These are phyloP conservation scores for Backusella westeae DNA, from an alignment of 192 early-diverging fungal genomes.

Conservation along the genomic window DNA sequence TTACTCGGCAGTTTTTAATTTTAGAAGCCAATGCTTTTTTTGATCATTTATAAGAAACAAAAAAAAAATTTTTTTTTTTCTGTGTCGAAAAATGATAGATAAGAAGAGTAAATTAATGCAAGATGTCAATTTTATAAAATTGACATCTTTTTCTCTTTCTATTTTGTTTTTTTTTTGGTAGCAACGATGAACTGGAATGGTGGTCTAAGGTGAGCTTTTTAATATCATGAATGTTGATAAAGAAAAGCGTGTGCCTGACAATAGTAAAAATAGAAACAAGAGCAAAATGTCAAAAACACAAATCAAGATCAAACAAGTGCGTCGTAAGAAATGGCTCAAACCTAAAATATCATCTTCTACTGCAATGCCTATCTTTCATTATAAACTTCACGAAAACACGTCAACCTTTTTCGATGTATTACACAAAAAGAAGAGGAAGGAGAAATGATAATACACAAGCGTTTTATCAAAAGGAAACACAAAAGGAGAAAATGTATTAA, in stretches of 20 bases:
- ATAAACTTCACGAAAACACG: not conserved
- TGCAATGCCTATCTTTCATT: not conserved
- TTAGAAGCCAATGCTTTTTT: not conserved
- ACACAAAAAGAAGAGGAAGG: not conserved
- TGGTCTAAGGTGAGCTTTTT: not conserved
- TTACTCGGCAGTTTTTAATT: not conserved
- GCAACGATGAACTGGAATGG: not conserved
- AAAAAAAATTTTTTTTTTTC: no score
- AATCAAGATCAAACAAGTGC: not conserved
- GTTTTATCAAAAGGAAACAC: not conserved
- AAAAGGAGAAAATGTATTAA: not conserved
- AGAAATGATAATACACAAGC: not conserved
- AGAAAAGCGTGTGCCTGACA: not conserved
- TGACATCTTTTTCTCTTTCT: not conserved
- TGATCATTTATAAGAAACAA: not conserved
- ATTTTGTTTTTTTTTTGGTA: not conserved
- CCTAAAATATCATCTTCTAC: not conserved
- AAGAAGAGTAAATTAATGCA: no score
- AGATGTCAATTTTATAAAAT: not conserved
- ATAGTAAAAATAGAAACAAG: not conserved
- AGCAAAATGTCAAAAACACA: not conserved
- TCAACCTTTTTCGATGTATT: not conserved
- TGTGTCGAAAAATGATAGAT: no score
- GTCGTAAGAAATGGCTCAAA: not conserved
- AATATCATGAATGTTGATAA: not conserved